Evolutionary conservation across 352 stramenopile species (phyloP).

Genomic region (Elongisporangium undulatum): DNA sequence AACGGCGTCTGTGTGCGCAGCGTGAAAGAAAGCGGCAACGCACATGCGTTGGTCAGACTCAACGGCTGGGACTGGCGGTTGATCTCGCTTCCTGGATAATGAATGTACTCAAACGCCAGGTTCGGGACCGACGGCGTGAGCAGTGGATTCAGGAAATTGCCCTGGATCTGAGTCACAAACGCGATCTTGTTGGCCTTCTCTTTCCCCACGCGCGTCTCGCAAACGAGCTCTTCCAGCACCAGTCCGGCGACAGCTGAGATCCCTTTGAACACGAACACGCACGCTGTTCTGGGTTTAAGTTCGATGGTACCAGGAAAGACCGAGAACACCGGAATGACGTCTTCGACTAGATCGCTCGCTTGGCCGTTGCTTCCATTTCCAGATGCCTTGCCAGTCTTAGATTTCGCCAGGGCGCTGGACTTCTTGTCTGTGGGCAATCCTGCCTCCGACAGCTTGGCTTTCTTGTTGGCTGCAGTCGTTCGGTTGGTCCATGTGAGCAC

Average conservation of each 20-base stretch:
- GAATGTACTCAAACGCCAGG: constrained; percentile 89
- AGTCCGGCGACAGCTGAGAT: constrained; percentile 54
- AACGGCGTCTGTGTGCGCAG: constrained; percentile 90
- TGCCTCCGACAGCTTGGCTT: constrained; percentile 5
- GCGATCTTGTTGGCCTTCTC: constrained; percentile 88
- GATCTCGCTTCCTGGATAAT: constrained; percentile 64
- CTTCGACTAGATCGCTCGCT: constrained; percentile 8
- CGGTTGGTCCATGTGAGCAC: constrained; percentile 92
- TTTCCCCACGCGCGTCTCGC: constrained; percentile 90
- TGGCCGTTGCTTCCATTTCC: constrained; percentile 10
- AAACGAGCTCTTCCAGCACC: constrained; percentile 85
- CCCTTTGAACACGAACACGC: constrained; percentile 91
- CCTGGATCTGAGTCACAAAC: constrained; percentile 85
- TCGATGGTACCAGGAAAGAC: constrained; percentile 90
- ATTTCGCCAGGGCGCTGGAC: neutral
- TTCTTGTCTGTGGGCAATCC: neutral
- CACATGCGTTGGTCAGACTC: constrained; percentile 83
- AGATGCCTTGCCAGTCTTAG: neutral
- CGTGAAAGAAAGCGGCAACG: constrained; percentile 88
- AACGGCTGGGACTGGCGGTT: constrained; percentile 67
- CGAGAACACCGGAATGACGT: constrained; percentile 74
- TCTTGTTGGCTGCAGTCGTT: constrained; percentile 11
- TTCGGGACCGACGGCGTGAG: constrained; percentile 65
- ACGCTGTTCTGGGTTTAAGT: constrained; percentile 91
- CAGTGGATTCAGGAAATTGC: constrained; percentile 89